These are phyloP conservation scores for Lecanoromycetidae sp. DNA, from an alignment of 2,329 filamentous ascomycete genomes.

Conservation along the genomic window DNA sequence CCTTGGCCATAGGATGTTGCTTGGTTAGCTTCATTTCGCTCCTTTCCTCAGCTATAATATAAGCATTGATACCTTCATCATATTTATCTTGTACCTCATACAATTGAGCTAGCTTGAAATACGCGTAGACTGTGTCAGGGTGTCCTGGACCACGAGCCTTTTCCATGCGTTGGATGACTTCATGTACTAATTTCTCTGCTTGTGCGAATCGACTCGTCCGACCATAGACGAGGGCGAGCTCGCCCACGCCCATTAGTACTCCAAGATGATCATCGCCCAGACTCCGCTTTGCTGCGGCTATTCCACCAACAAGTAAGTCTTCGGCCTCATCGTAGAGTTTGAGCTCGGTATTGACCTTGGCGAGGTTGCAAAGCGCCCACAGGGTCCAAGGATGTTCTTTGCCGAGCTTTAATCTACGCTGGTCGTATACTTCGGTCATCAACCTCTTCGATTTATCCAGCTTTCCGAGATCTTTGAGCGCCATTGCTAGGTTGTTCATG, in stretches of 20 bases:
- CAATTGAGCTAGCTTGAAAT: slow-evolving; percentile 5
- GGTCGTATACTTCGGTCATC: slow-evolving; percentile 9
- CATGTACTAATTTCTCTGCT: background rate
- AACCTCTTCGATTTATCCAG: slow-evolving; percentile 5
- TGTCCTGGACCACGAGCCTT: slow-evolving; percentile 5
- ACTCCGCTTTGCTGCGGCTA: slow-evolving; percentile 12
- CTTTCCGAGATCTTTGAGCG: slow-evolving; percentile 19
- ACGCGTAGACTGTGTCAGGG: slow-evolving; percentile 4
- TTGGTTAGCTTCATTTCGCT: background rate
- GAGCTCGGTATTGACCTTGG: slow-evolving; percentile 9
- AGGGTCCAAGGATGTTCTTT: slow-evolving; percentile 16
- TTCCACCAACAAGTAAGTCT: slow-evolving; percentile 9
- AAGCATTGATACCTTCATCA: slow-evolving; percentile 1
- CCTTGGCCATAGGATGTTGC: slow-evolving; percentile 5
- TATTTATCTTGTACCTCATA: slow-evolving; percentile 4
- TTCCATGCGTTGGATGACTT: background rate
- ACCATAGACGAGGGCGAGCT: slow-evolving; percentile 7
- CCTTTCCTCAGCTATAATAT: background rate
- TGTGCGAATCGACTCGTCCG: slow-evolving; percentile 5
- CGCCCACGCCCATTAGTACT: slow-evolving; percentile 11
- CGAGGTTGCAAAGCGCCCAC: slow-evolving; percentile 16
- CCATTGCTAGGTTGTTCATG: slow-evolving; percentile 21
- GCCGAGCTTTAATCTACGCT: slow-evolving; percentile 14
- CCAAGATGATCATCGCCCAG: slow-evolving; percentile 14
- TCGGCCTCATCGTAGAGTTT: slow-evolving; percentile 10